Percentiles rank a stretch among this genome's conserved stretches.
phyloP scores from a whole-genome alignment of 1,139 yeast genomes.

The Nadsonia starkeyi-henricii region DNA sequence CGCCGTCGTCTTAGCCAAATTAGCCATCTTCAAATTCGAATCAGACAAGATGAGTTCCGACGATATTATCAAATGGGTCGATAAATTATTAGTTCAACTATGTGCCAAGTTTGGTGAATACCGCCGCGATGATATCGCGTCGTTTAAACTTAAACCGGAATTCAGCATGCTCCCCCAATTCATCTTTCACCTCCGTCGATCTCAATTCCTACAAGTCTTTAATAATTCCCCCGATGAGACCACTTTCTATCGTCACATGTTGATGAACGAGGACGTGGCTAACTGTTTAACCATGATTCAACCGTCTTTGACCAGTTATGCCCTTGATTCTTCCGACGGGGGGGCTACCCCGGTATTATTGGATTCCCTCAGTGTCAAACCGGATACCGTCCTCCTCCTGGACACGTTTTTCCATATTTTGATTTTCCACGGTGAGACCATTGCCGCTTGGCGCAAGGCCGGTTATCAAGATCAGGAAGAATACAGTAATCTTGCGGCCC shows the following conservation, averaged over 20 bases:
- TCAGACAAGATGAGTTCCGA: conserved; percentile 32
- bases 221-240: conserved; percentile 98
- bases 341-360: conserved; percentile 79
- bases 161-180: conserved; percentile 91
- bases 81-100: conserved; percentile 66
- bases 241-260: conserved; percentile 88
- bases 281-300: conserved; percentile 95
- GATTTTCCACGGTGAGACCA: conserved; percentile 87
- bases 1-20: conserved; percentile 87
- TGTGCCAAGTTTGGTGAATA: conserved; percentile 85
- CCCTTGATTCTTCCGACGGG: conserved; percentile 51
- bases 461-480: conserved; percentile 88
- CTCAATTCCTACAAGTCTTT: conserved; percentile 91
- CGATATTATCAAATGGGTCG: conserved; percentile 76
- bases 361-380: conserved; percentile 85
- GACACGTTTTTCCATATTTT: conserved; percentile 95
- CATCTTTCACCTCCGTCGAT: conserved; percentile 88
- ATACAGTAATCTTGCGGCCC: conserved; percentile 72
- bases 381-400: conserved; percentile 72
- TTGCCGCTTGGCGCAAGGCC: conserved; percentile 93
- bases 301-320: conserved; percentile 82
- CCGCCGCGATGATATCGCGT: conserved; percentile 56
- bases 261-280: conserved; percentile 80
- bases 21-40: conserved; percentile 75
- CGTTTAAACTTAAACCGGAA: conserved; percentile 65